phyloP scores from a whole-genome alignment of 345 rosid genomes.

The Melaleuca quinquenervia region DNA sequence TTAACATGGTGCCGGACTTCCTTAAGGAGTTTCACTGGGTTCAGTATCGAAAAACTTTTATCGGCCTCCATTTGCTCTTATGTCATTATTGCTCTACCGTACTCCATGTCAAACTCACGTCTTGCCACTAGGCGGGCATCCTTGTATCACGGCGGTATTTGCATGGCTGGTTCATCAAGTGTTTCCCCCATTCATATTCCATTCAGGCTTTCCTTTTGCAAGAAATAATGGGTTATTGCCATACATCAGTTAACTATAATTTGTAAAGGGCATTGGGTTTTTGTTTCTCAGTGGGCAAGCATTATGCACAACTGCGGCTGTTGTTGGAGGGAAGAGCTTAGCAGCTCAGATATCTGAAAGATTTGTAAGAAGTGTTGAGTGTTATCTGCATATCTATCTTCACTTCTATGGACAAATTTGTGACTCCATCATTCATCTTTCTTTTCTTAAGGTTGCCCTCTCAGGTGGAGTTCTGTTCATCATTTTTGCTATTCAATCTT shows the following conservation, averaged over 20 bases:
- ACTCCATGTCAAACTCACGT: neutral
- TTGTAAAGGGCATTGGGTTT: neutral
- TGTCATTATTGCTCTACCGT: neutral
- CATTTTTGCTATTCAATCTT: slow-evolving; percentile 78
- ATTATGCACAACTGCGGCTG: slow-evolving; percentile 84
- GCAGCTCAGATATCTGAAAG: slow-evolving; percentile 89
- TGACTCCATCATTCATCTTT: neutral
- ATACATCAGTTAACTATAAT: neutral
- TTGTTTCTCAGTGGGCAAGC: slow-evolving; percentile 59
- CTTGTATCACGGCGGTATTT: neutral
- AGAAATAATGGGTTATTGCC: neutral
- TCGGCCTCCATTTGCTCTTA: neutral
- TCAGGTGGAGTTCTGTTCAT: slow-evolving; percentile 86
- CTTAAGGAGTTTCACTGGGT: neutral
- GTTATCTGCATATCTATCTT: neutral
- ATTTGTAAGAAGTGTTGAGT: slow-evolving; percentile 26
- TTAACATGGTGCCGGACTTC: neutral
- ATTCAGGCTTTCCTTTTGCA: neutral
- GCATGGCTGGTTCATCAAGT: neutral
- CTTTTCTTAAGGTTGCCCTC: slow-evolving; percentile 56
- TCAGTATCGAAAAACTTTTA: neutral
- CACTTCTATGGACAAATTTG: neutral
- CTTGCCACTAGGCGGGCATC: neutral
- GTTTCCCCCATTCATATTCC: neutral
- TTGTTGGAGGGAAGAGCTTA: slow-evolving; percentile 86